Evolutionary conservation across 805 yeast genomes (phyloP).

Genomic region (Scheffersomyces coipomensis): DNA sequence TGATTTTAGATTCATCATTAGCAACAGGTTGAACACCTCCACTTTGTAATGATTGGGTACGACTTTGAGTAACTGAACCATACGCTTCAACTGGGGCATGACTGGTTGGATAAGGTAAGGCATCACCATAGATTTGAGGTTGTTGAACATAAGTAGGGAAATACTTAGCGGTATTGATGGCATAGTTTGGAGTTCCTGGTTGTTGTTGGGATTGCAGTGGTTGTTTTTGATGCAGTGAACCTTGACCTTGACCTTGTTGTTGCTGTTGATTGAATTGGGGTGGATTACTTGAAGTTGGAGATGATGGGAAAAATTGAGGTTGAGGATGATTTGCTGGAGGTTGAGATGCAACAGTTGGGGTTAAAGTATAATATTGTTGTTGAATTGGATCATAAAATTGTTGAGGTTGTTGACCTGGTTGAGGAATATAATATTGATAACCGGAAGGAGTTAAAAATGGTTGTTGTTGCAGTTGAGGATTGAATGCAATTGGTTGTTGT

Average conservation of each 20-base stretch:
- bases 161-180: neutral
- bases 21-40: neutral
- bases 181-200: constrained; percentile 3
- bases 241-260: constrained; percentile 22
- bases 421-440: constrained; percentile 13
- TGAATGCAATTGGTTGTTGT: constrained; percentile 3
- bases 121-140: neutral
- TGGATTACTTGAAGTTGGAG: constrained; percentile 16
- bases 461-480: constrained; percentile 10
- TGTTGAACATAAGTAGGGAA: neutral
- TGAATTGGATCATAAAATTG: constrained; percentile 44
- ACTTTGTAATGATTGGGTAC: neutral
- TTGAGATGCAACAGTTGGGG: constrained; percentile 30
- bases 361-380: constrained; percentile 41
- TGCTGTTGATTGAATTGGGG: constrained; percentile 12
- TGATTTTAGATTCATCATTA: neutral
- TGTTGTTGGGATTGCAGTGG: constrained; percentile 15
- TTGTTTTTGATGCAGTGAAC: constrained; percentile 10
- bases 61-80: neutral
- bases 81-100: neutral
- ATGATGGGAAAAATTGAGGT: constrained; percentile 38
- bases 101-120: neutral
- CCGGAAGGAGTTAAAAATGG: constrained; percentile 8
- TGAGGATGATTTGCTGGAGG: constrained; percentile 22
- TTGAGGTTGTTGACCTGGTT: constrained; percentile 29